Conservation (phyloP, 306 rosid genomes). For the Leucaena leucocephala region DNA sequence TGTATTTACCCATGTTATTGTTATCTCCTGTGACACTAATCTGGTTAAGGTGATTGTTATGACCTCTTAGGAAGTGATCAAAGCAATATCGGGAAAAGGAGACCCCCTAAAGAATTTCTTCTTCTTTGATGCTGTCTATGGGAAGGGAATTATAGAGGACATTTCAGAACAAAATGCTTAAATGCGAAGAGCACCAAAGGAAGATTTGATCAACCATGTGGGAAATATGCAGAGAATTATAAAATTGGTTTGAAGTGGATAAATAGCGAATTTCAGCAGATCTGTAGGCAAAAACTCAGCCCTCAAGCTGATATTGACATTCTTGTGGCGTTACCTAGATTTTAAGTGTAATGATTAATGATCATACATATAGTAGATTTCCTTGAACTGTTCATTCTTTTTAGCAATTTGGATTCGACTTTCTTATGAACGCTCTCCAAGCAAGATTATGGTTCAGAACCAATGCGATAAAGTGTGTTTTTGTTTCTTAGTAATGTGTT, state of each 20-base stretch:
- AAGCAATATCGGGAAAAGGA: conserved; percentile 91
- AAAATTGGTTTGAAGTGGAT: not conserved
- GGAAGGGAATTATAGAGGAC: conserved; percentile 88
- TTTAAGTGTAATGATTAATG: not conserved
- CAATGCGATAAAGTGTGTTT: not conserved
- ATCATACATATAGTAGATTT: not conserved
- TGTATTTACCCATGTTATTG: not conserved
- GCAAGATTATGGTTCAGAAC: not conserved
- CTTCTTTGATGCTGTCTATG: conserved; percentile 84
- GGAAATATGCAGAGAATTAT: not conserved
- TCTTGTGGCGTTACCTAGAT: not conserved
- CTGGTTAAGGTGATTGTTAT: conserved; percentile 16
- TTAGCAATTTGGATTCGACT: not conserved
- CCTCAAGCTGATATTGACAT: not conserved
- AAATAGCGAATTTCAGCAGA: not conserved
- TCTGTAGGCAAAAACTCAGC: conserved; percentile 34
- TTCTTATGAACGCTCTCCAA: not conserved
- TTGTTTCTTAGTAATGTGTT: not conserved
- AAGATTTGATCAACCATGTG: not conserved
- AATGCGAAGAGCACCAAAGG: conserved; percentile 28
- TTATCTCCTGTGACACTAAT: not conserved
- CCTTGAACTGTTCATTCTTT: not conserved
- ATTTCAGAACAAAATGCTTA: conserved; percentile 43
- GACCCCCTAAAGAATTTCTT: conserved; percentile 82
- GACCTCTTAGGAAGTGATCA: conserved; percentile 80